These are phyloP conservation scores for Linnemannia zychae DNA, from an alignment of 192 early-diverging fungal genomes.

Conservation along the genomic window DNA sequence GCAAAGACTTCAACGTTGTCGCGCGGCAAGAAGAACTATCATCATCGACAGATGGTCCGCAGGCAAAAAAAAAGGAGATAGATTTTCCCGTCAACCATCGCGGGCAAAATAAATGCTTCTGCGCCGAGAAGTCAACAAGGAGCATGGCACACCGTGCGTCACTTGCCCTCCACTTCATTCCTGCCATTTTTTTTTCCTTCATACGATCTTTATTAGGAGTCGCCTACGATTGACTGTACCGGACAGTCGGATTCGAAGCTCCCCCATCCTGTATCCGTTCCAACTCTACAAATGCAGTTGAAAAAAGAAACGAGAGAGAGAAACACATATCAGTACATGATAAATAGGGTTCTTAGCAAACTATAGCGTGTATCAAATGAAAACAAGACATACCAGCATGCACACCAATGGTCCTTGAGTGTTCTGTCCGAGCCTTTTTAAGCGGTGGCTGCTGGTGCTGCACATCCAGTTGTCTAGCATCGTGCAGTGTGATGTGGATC, in stretches of 20 bases:
- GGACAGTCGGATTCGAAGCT: constrained; percentile 54
- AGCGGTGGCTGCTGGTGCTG: constrained; percentile 40
- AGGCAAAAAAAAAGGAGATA: background rate
- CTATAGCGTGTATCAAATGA: background rate
- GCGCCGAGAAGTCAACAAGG: background rate
- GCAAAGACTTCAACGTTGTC: no score
- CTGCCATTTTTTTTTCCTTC: no score
- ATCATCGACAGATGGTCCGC: background rate
- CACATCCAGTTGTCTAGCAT: constrained; percentile 48
- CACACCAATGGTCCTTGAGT: constrained; percentile 28
- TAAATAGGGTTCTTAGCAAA: background rate
- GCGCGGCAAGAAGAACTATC: background rate
- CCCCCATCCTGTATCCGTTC: constrained; percentile 54
- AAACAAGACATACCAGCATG: constrained; percentile 25
- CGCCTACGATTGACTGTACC: constrained; percentile 43
- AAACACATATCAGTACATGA: background rate
- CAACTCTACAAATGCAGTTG: constrained; percentile 20
- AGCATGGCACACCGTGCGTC: background rate
- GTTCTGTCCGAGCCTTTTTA: constrained; percentile 32
- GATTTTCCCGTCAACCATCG: background rate
- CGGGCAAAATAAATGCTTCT: background rate
- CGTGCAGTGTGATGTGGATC: constrained; percentile 65
- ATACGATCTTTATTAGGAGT: background rate
- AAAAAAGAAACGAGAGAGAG: background rate
- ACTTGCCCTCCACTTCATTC: background rate